Evolutionary conservation across 73 alveolate genomes (phyloP).

Genomic region (Durusdinium trenchii): DNA sequence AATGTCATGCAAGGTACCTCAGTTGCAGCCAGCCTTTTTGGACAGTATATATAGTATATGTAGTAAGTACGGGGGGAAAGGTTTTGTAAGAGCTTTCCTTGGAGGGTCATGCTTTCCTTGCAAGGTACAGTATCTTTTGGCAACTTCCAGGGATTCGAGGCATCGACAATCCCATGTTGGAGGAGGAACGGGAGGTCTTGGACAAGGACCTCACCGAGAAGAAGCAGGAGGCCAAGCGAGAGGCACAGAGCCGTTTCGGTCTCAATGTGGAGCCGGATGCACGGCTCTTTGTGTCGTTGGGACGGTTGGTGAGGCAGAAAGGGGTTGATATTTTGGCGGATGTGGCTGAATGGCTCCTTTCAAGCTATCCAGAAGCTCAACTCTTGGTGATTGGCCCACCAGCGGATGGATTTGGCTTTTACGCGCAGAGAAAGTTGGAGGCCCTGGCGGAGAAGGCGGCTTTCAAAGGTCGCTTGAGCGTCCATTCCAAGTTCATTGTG

Average conservation of each 20-base stretch:
- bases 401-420: conserved; percentile 72
- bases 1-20: conserved; percentile 70
- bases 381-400: conserved; percentile 77
- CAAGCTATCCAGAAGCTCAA: conserved; percentile 49
- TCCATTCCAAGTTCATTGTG: conserved; percentile 1
- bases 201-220: background rate
- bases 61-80: background rate
- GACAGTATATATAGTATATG: background rate
- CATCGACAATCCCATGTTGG: conserved; percentile 89
- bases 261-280: conserved; percentile 37
- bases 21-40: background rate
- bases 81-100: background rate
- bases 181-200: conserved; percentile 64
- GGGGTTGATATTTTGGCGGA: conserved; percentile 87
- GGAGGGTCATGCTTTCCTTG: background rate
- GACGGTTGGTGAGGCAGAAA: conserved; percentile 92
- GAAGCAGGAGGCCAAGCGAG: conserved; percentile 49
- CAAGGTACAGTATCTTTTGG: conserved; percentile 79
- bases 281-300: conserved; percentile 63
- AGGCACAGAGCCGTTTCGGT: conserved; percentile 4
- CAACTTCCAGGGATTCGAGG: conserved; percentile 57
- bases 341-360: conserved; percentile 68
- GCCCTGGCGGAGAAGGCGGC: conserved; percentile 3
- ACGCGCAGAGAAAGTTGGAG: conserved; percentile 61
- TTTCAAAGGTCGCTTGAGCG: conserved; percentile 53